Evolutionary conservation across 768 basidiomycete genomes (phyloP), one percentile per base, ranked within the genome.

Genomic region (Amanita rubescens): DNA sequence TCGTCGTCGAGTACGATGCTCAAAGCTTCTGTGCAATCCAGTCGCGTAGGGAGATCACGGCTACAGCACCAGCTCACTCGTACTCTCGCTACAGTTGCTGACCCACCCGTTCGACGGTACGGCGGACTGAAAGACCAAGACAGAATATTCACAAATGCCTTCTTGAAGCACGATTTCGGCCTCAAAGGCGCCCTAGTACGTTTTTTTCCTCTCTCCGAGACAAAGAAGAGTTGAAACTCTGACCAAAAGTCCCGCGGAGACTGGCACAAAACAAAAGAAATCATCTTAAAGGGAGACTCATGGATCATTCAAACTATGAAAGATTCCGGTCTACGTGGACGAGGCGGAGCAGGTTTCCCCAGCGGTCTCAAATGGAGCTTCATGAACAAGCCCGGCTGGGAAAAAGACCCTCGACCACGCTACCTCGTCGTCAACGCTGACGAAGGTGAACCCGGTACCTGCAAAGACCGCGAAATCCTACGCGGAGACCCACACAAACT

Each of bases 331-430:
- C 79, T 98, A 33, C 84, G 95, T 64, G 95, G 95, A 11, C 85
- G 95, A 52, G 95, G 95, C 49, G 95, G 95, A 49, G 95, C 95
- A 38, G 95, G 95, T 25, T 99, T 99, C 66, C 95, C 95, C 0
- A 89, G 86, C 59, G 95, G 95, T 20, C 75, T 98, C 61, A 97
- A 98, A 67, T 97, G 94, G 94, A 89, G 86, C 63, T 94, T 93
- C 68, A 95, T 98, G 95, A 98, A 99, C 78, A 99, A 98, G 71
- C 94, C 94, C n/a, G 85, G 85, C 24, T 97, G 95, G 95, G 84
- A 98, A 74, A 87, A 90, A 66, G 95, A 97, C 64, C 83, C 82
- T 59, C 76, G 91, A 49, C 95, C 94, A 3, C 85, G 95, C 20
- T 98, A 98, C 67, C 81, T 99, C 5, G 95, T 99, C 49, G 90